phyloP scores from a whole-genome alignment of 106 monocot species.

The Dendrobium officinale region DNA sequence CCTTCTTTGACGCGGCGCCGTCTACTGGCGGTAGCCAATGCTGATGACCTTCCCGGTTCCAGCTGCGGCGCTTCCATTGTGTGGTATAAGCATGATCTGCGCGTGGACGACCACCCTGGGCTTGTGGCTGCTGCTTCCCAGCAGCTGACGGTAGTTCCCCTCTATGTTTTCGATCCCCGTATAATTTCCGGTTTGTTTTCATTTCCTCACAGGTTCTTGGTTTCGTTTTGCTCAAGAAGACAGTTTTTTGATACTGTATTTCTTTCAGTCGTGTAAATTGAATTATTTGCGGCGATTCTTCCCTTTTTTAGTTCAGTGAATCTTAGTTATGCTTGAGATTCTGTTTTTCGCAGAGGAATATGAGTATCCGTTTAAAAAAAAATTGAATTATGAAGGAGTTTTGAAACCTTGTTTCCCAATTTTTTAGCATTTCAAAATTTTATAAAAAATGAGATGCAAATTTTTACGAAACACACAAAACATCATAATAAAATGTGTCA shows the following conservation, averaged over 20 bases:
- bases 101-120: slow-evolving; percentile 21
- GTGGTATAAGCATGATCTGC: slow-evolving; percentile 24
- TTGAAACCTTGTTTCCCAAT: not conserved
- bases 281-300: not conserved
- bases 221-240: not conserved
- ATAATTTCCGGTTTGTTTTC: slow-evolving; percentile 16
- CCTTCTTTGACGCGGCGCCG: not conserved
- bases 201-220: not conserved
- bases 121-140: slow-evolving; percentile 15
- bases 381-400: not conserved
- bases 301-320: not conserved
- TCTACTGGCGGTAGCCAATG: not conserved
- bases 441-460: too few species aligned
- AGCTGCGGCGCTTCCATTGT: slow-evolving; percentile 16
- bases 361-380: not conserved
- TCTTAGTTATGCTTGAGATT: not conserved
- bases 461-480: too few species aligned
- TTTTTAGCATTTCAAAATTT: too few species aligned
- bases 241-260: not conserved
- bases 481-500: too few species aligned
- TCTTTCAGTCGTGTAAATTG: not conserved
- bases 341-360: not conserved
- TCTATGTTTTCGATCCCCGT: slow-evolving; percentile 24
- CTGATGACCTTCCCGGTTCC: not conserved
- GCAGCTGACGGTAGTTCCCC: slow-evolving; percentile 6